Evolutionary conservation across 805 yeast genomes (phyloP).

Genomic region (Hanseniaspora pseudoguilliermondii): DNA sequence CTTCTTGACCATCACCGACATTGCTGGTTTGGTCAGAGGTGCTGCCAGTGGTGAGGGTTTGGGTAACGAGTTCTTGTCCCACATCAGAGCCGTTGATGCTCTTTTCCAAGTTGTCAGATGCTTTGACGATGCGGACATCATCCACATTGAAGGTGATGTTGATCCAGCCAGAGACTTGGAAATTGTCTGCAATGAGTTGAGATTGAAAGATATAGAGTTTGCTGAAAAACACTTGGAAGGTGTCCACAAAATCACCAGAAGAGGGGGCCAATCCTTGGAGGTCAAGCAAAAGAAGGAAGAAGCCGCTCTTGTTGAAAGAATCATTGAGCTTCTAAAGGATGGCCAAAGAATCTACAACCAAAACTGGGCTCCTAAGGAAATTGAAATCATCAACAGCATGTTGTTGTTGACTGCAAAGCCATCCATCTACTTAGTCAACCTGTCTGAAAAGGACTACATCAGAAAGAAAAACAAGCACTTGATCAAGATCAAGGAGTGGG

Average conservation of each 20-base stretch:
- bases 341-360: conserved; percentile 84
- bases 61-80: conserved; percentile 93
- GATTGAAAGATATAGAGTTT: conserved; percentile 94
- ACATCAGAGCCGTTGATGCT: conserved; percentile 95
- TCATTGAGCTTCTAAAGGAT: conserved; percentile 62
- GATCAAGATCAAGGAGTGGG: conserved; percentile 77
- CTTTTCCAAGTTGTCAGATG: conserved; percentile 95
- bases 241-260: conserved; percentile 64
- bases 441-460: conserved; percentile 76
- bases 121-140: conserved; percentile 94
- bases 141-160: conserved; percentile 93
- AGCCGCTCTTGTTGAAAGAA: conserved; percentile 56
- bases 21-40: conserved; percentile 96
- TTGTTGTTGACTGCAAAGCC: conserved; percentile 89
- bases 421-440: conserved; percentile 79
- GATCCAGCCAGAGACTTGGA: conserved; percentile 91
- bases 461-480: conserved; percentile 83
- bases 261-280: conserved; percentile 83
- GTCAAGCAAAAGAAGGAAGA: conserved; percentile 81
- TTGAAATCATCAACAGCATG: conserved; percentile 78
- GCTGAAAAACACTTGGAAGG: conserved; percentile 71
- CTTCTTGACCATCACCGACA: conserved; percentile 82
- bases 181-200: conserved; percentile 79
- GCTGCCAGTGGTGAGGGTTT: conserved; percentile 95
- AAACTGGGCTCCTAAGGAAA: conserved; percentile 81